Percentiles rank a stretch among this genome's conserved stretches.
Conservation (phyloP, 768 basidiomycete genomes). For the Krasilnikovozyma curviuscula region DNA sequence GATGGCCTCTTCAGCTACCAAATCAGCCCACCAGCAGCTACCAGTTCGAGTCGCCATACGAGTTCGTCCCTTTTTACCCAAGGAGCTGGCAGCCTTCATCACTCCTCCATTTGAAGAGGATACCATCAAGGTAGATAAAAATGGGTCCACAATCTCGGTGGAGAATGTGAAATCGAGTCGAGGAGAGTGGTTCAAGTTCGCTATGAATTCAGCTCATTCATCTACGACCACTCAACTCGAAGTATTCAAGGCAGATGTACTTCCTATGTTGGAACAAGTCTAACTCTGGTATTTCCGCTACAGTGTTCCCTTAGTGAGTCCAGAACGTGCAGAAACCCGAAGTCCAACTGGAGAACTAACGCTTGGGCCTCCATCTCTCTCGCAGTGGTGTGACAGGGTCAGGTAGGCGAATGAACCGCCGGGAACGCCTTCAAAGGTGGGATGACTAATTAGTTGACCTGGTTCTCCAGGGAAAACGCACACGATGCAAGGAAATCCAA, state of each 20-base stretch:
- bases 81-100: too few species aligned
- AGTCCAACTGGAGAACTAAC: not conserved
- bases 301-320: slow-evolving; percentile 20
- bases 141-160: too few species aligned
- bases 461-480: slow-evolving; percentile 25
- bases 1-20: too few species aligned
- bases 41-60: too few species aligned
- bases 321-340: not conserved
- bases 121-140: too few species aligned
- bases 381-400: slow-evolving; percentile 82
- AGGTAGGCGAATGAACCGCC: slow-evolving; percentile 40
- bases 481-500: slow-evolving; percentile 67
- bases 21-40: too few species aligned
- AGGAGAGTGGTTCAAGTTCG: too few species aligned
- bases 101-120: too few species aligned
- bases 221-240: slow-evolving; percentile 42
- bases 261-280: slow-evolving; percentile 57
- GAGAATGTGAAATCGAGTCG: too few species aligned
- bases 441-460: not conserved
- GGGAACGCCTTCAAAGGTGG: not conserved
- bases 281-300: slow-evolving; percentile 48
- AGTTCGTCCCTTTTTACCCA: too few species aligned
- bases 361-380: slow-evolving; percentile 64
- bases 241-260: slow-evolving; percentile 56
- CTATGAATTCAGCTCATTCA: slow-evolving; percentile 2